Base-by-base conservation (phyloP, 176 grass and related monocot genomes). In the Oryza meridionalis region DNA sequence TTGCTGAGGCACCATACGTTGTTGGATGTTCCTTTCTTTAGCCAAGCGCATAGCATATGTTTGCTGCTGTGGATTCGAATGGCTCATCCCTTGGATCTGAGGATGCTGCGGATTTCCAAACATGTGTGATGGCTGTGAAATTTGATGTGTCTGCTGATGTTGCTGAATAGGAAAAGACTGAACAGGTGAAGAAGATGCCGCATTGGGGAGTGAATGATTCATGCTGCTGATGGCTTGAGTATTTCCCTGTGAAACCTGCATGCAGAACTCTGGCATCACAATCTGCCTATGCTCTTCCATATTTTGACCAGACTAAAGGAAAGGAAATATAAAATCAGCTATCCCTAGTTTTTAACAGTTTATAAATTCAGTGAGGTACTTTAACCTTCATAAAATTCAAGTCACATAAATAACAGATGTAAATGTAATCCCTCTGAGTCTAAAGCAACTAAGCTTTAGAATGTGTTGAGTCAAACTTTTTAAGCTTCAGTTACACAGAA, bases 261-360 rank as follows among this genome's bases (percentile, higher is more conserved):
- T 73, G 78, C 90, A 82, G 35, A 90, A 73, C 77, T 98, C 84
- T 16, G 87, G 87, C 77, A 90, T 87, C 92, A 85, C 76, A 90
- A 86, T 84, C 63, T 88, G 87, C 81, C 88, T 85, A 80, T 91
- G 88, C 46, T 93, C 90, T 55, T 91, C 86, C 14, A 89, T 69
- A 84, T 85, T 91, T 75, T 98, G 93, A 62, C 89, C 89, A 81
- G 87, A 85, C 96, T 98, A 88, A 49, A 87, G 26, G 78, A 78
- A 61, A 81, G 73, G 81, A 70, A 86, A 77, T 79, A 84, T 75
- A 66, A 46, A 26, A 40, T 85, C 69, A 90, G 82, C n/a, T 66
- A 72, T 65, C 19, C 11, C 5, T 24, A 85, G 38, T 9, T 15
- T 32, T 47, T 37, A 83, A 12, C 47, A 45, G 29, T 76, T 64